A percentile compares a stretch with the other conserved stretches of the same genome.
Evolutionary conservation across 768 basidiomycete species (phyloP).

Genomic region (Collybia nuda): DNA sequence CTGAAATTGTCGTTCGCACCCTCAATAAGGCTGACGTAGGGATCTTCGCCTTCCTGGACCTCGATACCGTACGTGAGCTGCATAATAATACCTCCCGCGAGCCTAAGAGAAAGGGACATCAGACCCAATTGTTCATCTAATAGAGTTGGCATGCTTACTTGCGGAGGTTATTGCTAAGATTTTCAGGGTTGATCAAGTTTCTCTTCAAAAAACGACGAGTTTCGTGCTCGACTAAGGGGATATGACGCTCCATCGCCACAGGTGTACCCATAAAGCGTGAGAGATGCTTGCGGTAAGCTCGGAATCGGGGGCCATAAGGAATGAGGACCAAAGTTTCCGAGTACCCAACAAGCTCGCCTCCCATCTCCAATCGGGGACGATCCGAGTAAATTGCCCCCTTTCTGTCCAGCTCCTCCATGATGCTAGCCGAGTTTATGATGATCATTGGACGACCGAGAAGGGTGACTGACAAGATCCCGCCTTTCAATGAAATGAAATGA

Average conservation of each 20-base stretch:
- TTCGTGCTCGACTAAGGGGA: constrained; percentile 33
- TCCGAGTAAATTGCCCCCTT: constrained; percentile 47
- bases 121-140: background rate
- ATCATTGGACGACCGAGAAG: constrained; percentile 46
- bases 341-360: constrained; percentile 49
- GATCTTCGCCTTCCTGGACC: constrained; percentile 50
- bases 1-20: constrained; percentile 52
- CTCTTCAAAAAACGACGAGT: constrained; percentile 36
- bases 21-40: constrained; percentile 51
- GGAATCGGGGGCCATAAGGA: constrained; percentile 40
- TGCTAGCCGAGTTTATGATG: constrained; percentile 42
- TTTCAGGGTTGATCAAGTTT: constrained; percentile 26
- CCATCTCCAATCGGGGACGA: constrained; percentile 48
- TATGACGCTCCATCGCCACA: constrained; percentile 25
- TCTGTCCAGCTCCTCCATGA: constrained; percentile 48
- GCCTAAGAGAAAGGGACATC: constrained; percentile 22
- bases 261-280: constrained; percentile 37
- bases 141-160: constrained; percentile 29
- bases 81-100: constrained; percentile 54
- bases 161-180: constrained; percentile 35
- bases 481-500: constrained; percentile 18
- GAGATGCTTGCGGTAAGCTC: constrained; percentile 45
- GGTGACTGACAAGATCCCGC: constrained; percentile 35
- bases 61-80: constrained; percentile 56
- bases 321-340: constrained; percentile 43